These are phyloP conservation scores for Colletotrichum filicis DNA, from an alignment of 2,329 filamentous ascomycete genomes.

Conservation along the genomic window DNA sequence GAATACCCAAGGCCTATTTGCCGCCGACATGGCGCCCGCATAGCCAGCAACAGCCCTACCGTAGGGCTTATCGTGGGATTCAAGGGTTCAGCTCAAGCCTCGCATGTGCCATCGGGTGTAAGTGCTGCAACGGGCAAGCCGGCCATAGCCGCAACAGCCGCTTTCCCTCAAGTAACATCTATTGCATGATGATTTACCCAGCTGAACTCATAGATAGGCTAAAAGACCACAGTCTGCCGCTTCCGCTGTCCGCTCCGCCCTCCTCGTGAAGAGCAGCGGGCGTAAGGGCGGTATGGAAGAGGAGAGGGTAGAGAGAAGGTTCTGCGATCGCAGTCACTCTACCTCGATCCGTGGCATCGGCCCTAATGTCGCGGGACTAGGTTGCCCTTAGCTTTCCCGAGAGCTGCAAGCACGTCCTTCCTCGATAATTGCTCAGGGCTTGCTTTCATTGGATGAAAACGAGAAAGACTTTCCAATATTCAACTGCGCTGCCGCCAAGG, in stretches of 20 bases:
- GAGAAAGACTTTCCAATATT: background rate
- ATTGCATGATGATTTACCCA: background rate
- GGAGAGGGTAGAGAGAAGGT: background rate
- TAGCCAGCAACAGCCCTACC: background rate
- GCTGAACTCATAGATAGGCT: background rate
- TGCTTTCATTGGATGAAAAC: background rate
- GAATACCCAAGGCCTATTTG: background rate
- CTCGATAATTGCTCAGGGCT: background rate
- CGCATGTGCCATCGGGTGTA: background rate
- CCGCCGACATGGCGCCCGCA: background rate
- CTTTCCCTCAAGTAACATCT: background rate
- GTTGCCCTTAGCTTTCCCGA: background rate
- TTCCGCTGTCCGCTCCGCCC: background rate
- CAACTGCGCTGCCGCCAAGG: background rate
- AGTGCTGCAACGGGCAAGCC: background rate
- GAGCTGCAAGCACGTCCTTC: background rate
- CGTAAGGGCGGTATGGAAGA: background rate
- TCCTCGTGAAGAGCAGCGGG: background rate
- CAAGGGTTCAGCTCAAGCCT: background rate
- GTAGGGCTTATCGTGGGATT: constrained; percentile 6
- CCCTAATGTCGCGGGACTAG: background rate
- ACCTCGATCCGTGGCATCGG: background rate
- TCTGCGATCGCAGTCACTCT: background rate
- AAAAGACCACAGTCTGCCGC: background rate
- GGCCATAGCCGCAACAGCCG: background rate